Base-by-base conservation (phyloP, 345 rosid species). In the Salix caprea region DNA sequence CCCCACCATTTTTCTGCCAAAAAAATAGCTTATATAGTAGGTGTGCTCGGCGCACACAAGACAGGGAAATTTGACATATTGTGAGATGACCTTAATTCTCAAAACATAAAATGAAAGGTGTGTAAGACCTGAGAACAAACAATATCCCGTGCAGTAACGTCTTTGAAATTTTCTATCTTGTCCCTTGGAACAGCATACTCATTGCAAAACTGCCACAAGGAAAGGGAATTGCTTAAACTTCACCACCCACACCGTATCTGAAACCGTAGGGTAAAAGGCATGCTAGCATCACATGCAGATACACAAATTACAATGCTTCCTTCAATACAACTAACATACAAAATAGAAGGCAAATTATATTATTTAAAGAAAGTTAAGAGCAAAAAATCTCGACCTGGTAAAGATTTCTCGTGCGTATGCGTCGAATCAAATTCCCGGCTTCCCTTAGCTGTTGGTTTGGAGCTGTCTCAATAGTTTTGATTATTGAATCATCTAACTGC, bases 111-210 rank as follows among this genome's bases (percentile, higher is more conserved):
- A 44, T 44, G 48, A 44, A 44, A 44, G 48, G 48, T 44, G 16
- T 44, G 15, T 44, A 71, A 39, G 34, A 95, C 97, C 99, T 91
- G 97, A 67, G 96, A 95, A 81, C 99, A 93, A 82, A 90, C 87
- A 80, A 95, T 95, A 76, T 95, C 99, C 78, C 89, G 88, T 4
- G 97, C 87, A 34, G 97, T 91, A 46, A 93, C 93, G 28, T 89
- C 81, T 83, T 88, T 91, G 87, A 91, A 95, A 82, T 95, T 82
- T 67, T 90, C 99, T 61, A 91, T 32, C 67, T 88, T 85, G 76
- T 93, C 93, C 84, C 88, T 95, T 4, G 99, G 97, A 84, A 95
- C 97, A 26, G 99, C 87, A 80, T 88, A 95, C 82, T 93, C 99
- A 75, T 93, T 95, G 81, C 99, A 95, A 78, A 93, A 95, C 99